These are phyloP conservation scores for Phytophthora europaea DNA, from an alignment of 352 stramenopile species.

Conservation along the genomic window DNA sequence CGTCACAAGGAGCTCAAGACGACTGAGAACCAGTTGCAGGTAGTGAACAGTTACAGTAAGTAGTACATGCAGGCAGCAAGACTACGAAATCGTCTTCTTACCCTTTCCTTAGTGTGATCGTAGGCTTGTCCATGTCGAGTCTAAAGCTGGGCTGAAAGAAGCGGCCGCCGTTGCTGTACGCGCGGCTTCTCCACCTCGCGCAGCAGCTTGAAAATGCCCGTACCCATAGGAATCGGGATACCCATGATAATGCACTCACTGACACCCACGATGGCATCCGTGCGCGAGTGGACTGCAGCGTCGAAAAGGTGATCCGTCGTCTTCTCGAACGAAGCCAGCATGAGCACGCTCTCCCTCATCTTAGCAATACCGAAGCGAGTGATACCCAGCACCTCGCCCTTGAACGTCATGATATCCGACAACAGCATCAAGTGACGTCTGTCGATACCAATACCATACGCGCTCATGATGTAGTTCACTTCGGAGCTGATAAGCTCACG, in stretches of 20 bases:
- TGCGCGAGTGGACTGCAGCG: slow-evolving; percentile 98
- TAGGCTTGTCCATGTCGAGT: slow-evolving; percentile 4
- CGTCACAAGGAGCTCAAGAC: no score
- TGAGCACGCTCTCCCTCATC: slow-evolving; percentile 99
- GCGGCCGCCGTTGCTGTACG: slow-evolving; percentile 69
- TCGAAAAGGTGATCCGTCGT: slow-evolving; percentile 99
- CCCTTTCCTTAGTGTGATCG: slow-evolving; percentile 8
- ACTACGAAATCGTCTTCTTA: slow-evolving; percentile 21
- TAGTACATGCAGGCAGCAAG: slow-evolving; percentile 10
- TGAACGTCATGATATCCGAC: slow-evolving; percentile 99
- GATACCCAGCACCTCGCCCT: slow-evolving; percentile 92
- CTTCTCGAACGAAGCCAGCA: slow-evolving; percentile 99
- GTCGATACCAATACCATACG: slow-evolving; percentile 99
- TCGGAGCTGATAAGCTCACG: slow-evolving; percentile 97
- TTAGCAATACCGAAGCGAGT: slow-evolving; percentile 99
- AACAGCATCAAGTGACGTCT: slow-evolving; percentile 99
- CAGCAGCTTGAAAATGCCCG: slow-evolving; percentile 98
- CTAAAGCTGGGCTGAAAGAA: slow-evolving; percentile 44
- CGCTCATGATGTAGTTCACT: slow-evolving; percentile 99
- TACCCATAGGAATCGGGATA: slow-evolving; percentile 98
- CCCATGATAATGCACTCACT: slow-evolving; percentile 99
- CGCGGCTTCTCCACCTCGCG: slow-evolving; percentile 83
- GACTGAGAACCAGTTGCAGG: not conserved
- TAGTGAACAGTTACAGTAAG: not conserved
- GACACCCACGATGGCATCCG: slow-evolving; percentile 99